Conservation (phyloP, 768 basidiomycete species). For the Russula sp. region DNA sequence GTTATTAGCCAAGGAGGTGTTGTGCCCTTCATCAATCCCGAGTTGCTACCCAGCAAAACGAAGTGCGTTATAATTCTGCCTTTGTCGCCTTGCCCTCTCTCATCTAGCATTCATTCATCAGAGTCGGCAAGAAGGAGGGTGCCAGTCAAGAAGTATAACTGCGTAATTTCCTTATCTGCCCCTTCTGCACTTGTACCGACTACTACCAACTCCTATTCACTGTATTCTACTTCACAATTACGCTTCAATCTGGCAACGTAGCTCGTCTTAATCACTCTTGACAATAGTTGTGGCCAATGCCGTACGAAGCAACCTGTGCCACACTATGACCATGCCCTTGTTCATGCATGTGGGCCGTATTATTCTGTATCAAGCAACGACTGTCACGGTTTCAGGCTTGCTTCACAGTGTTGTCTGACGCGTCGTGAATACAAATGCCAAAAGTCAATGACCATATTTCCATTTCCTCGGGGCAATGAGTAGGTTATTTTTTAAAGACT, state of each 20-base stretch:
- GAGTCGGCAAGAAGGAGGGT: slow-evolving; percentile 48
- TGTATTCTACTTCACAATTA: slow-evolving; percentile 19
- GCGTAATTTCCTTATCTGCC: not conserved
- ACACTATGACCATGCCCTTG: not conserved
- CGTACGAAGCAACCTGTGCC: not conserved
- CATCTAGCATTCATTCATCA: not conserved
- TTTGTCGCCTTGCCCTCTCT: not conserved
- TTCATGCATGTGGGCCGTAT: not conserved
- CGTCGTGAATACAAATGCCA: too few relatives aligned
- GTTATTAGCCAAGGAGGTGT: slow-evolving; percentile 92
- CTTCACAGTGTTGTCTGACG: too few relatives aligned
- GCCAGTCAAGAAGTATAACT: slow-evolving; percentile 43
- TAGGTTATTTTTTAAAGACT: too few relatives aligned
- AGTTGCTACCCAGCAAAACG: slow-evolving; percentile 50
- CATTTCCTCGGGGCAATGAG: too few relatives aligned
- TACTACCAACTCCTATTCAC: slow-evolving; percentile 8
- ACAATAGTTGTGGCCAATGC: not conserved
- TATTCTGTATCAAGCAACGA: too few relatives aligned
- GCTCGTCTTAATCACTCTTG: not conserved
- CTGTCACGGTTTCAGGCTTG: too few relatives aligned
- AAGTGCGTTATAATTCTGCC: slow-evolving; percentile 26
- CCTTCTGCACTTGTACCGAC: slow-evolving; percentile 11
- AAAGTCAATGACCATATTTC: too few relatives aligned
- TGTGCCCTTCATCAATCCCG: slow-evolving; percentile 56
- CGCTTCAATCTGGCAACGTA: not conserved